These are phyloP conservation scores for Elaeis oleifera DNA, from an alignment of 202 grass and related monocot species.

Conservation along the genomic window DNA sequence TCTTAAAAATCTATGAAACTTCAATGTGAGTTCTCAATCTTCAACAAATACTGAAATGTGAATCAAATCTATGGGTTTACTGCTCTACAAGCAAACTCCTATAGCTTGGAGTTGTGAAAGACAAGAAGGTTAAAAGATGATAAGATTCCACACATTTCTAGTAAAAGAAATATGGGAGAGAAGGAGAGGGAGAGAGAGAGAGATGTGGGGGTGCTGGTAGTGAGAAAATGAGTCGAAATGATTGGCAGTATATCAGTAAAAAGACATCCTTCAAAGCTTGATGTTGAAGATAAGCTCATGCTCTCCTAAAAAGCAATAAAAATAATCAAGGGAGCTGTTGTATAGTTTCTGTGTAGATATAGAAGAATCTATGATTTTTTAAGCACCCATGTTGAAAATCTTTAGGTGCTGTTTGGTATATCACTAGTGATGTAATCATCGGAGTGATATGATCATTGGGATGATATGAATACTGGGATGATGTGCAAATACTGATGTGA, in stretches of 20 bases:
- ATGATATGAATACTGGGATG: too few species aligned
- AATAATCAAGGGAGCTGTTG: neutral
- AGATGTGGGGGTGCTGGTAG: neutral
- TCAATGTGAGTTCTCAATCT: too few species aligned
- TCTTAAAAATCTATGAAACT: too few species aligned
- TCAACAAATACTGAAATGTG: too few species aligned
- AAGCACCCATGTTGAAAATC: too few species aligned
- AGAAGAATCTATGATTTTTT: too few species aligned
- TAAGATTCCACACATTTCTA: slow-evolving; percentile 33
- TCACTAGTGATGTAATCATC: too few species aligned
- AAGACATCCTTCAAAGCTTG: slow-evolving; percentile 28
- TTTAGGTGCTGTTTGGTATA: too few species aligned
- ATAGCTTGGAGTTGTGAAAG: slow-evolving; percentile 15
- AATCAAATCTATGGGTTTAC: too few species aligned
- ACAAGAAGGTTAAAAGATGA: slow-evolving; percentile 29
- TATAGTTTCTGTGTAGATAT: too few species aligned
- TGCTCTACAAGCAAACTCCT: slow-evolving; percentile 14
- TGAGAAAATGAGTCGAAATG: slow-evolving; percentile 23
- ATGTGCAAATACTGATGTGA: too few species aligned
- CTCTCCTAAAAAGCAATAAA: slow-evolving; percentile 16
- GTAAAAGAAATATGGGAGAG: neutral
- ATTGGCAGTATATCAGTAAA: slow-evolving; percentile 31
- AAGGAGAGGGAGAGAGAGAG: neutral
- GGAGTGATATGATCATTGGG: too few species aligned
- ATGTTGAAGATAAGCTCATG: slow-evolving; percentile 36